phyloP scores from a whole-genome alignment of 768 basidiomycete species.

The Boletus reticulatus region DNA sequence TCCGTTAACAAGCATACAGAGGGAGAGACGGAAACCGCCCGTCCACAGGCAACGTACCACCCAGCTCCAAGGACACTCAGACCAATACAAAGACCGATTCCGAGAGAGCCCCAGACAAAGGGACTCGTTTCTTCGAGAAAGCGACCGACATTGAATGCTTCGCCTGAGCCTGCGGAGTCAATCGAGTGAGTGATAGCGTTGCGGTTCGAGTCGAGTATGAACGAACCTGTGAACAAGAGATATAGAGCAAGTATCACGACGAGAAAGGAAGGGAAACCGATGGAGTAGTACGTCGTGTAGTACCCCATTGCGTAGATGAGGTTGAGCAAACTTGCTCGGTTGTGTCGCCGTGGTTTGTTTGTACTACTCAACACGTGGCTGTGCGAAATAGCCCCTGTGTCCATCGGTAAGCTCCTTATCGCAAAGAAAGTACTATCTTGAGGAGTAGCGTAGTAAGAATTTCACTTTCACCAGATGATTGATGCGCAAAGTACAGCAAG shows the following conservation, averaged over 20 bases:
- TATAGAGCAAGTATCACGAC: conserved; percentile 73
- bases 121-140: conserved; percentile 95
- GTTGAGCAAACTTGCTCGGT: too few relatives aligned
- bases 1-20: background rate
- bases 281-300: conserved; percentile 51
- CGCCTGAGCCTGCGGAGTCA: conserved; percentile 63
- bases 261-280: conserved; percentile 69
- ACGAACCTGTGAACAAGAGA: conserved; percentile 83
- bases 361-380: too few relatives aligned
- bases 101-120: conserved; percentile 88
- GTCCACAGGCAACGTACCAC: conserved; percentile 58
- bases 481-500: too few relatives aligned
- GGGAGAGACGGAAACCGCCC: background rate
- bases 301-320: conserved; percentile 22
- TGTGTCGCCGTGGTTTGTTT: too few relatives aligned
- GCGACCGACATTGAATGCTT: conserved; percentile 90
- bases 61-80: conserved; percentile 92
- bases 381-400: too few relatives aligned
- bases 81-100: conserved; percentile 91
- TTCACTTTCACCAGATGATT: too few relatives aligned
- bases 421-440: too few relatives aligned
- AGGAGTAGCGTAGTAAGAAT: too few relatives aligned
- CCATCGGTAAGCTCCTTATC: too few relatives aligned
- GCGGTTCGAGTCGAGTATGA: background rate
- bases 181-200: conserved; percentile 1